These are phyloP conservation scores for Begonia masoniana DNA, from an alignment of 306 rosid species.

Conservation along the genomic window DNA sequence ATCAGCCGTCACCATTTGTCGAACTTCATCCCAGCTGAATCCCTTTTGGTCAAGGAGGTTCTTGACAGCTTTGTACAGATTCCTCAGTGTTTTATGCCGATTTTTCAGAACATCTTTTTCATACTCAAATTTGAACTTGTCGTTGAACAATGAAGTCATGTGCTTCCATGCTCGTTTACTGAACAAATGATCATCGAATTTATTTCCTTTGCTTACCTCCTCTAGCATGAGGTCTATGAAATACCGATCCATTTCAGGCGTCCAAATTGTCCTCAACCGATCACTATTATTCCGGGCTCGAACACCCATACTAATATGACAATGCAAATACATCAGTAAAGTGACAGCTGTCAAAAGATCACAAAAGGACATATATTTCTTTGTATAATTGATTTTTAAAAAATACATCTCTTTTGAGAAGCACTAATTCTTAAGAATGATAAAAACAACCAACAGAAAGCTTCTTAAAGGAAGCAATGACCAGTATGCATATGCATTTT, in stretches of 20 bases:
- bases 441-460: no score
- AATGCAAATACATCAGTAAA: no score
- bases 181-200: conserved; percentile 54
- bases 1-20: conserved; percentile 58
- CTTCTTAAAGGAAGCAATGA: no score
- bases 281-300: conserved; percentile 25
- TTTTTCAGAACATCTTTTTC: conserved; percentile 72
- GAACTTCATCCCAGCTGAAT: conserved; percentile 58
- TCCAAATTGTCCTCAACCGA: conserved; percentile 67
- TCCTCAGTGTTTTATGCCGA: conserved; percentile 60
- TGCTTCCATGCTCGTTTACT: conserved; percentile 61
- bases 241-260: conserved; percentile 64
- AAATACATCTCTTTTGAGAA: no score
- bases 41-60: conserved; percentile 43
- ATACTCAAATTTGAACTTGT: conserved; percentile 50
- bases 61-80: conserved; percentile 37
- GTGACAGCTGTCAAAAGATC: no score
- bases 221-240: conserved; percentile 62
- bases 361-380: no score
- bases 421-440: no score
- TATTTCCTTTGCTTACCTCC: conserved; percentile 38
- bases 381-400: no score
- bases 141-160: conserved; percentile 48
- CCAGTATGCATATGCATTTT: no score
- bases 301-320: conserved; percentile 23